A percentile compares a stretch with the other conserved stretches of the same genome.
These are phyloP conservation scores for Phytomonas sp. DNA, from an alignment of 208 protist species.

Conservation along the genomic window DNA sequence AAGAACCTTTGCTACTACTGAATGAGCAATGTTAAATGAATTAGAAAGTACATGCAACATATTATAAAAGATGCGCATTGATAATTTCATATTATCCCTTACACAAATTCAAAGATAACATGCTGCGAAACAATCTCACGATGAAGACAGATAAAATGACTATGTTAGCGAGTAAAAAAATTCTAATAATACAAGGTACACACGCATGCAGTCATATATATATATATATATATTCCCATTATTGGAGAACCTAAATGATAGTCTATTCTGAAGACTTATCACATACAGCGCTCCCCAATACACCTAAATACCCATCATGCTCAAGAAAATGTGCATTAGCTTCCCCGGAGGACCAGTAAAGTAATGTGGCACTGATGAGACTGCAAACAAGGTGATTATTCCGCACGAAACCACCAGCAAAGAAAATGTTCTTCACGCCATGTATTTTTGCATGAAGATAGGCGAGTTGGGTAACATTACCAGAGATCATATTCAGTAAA, in stretches of 20 bases:
- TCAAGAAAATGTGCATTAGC: slow-evolving; percentile 90
- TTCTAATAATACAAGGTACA: slow-evolving; percentile 7
- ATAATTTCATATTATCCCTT: background rate
- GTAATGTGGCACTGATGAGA: slow-evolving; percentile 82
- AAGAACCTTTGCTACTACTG: background rate
- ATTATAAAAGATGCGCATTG: background rate
- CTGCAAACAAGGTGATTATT: slow-evolving; percentile 89
- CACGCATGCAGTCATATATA: background rate
- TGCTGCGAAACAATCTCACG: background rate
- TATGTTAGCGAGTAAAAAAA: background rate
- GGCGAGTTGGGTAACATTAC: slow-evolving; percentile 95
- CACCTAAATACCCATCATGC: slow-evolving; percentile 95
- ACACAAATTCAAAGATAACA: background rate
- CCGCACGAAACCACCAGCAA: slow-evolving; percentile 92
- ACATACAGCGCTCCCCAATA: slow-evolving; percentile 74
- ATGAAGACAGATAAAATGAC: background rate
- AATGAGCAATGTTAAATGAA: background rate
- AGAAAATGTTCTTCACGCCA: slow-evolving; percentile 91
- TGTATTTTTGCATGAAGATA: slow-evolving; percentile 92
- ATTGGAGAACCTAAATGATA: background rate
- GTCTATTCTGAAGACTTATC: slow-evolving; percentile 1
- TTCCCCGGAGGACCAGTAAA: slow-evolving; percentile 92
- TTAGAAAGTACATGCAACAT: background rate
- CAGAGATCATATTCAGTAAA: slow-evolving; percentile 92
- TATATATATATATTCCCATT: background rate